Evolutionary conservation across 2,329 filamentous ascomycete species (phyloP), one percentile per base, ranked within the genome.

Genomic region (Hypoxylon sp.): DNA sequence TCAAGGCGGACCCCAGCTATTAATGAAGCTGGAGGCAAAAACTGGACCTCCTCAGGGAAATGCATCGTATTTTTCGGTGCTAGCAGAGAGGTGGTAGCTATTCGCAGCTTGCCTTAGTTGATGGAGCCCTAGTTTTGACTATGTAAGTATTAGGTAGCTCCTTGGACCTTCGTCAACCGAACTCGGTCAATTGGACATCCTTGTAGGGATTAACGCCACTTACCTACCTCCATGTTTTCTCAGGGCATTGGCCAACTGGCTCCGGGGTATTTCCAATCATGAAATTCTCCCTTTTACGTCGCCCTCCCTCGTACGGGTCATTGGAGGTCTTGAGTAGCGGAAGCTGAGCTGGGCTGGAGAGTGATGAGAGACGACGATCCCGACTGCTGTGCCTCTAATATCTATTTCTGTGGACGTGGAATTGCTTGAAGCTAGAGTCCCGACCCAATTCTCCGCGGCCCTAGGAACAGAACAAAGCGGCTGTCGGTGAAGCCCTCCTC

Each of bases 131-230:
- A 46, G 54, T 64, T 70, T 58, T 56, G 40, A 67, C 64, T 64
- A 70, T 70, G 58, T 64, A 64, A 68, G 35, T 61, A 67, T 68
- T 70, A 70, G 44, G 67, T 66, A 69, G 57, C 35, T 53, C 3
- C 49, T 49, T 60, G 10, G 55, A 48, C 30, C 33, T 66, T 57
- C 48, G 8, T 61, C 49, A 70, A 57, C 61, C 68, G 68, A 68
- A 63, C 64, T 70, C 64, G 68, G 68, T 68, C 64, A 48, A 51
- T 65, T 7, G 33, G 48, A 57, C 56, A 49, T 61, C 68, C 61
- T 57, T 59, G 57, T 48, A 35, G 48, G 35, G 31, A 60, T 61
- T 20, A 17, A 64, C 57, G 64, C 68, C 61, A 68, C 64, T 61
- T 48, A 35, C 51, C 30, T 69, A 51, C 46, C 25, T 20, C 37